These are phyloP conservation scores for Isabelozyma rhagii DNA, from an alignment of 805 yeast species.

Conservation along the genomic window DNA sequence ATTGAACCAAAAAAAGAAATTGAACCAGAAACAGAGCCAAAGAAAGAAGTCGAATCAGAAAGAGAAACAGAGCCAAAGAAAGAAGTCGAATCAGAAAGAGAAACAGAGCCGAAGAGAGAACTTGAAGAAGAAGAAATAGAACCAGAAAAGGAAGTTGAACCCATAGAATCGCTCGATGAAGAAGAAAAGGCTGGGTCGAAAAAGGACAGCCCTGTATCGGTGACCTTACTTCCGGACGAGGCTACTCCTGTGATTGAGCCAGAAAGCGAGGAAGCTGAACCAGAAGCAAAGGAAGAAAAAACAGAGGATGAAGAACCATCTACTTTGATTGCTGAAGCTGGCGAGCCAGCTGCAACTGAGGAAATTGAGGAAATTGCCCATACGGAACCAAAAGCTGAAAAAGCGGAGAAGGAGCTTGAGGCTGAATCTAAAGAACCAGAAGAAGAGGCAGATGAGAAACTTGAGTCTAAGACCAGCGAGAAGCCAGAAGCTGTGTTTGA, in stretches of 20 bases:
- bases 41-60: not conserved
- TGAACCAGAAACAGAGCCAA: not conserved
- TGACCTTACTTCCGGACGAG: constrained; percentile 1
- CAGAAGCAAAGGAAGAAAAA: not conserved
- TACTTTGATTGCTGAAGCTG: not conserved
- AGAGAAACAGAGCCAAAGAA: not conserved
- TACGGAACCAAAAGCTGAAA: constrained; percentile 5
- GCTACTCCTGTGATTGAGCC: not conserved
- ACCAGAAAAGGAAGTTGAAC: not conserved
- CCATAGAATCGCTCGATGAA: not conserved
- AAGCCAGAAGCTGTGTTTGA: constrained; percentile 4
- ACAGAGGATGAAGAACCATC: not conserved
- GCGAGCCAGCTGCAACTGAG: not conserved
- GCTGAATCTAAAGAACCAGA: constrained; percentile 3
- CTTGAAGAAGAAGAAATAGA: not conserved
- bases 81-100: not conserved
- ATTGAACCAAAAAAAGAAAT: not conserved
- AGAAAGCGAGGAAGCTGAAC: not conserved
- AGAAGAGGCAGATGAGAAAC: constrained; percentile 1
- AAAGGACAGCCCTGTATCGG: not conserved
- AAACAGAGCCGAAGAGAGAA: not conserved
- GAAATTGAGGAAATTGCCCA: constrained; percentile 4
- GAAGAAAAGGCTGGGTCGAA: not conserved
- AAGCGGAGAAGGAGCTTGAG: constrained; percentile 6
- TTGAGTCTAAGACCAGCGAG: constrained; percentile 1